Percentiles rank a stretch among this genome's conserved stretches.
These are phyloP conservation scores for Dalechampia spathulata DNA, from an alignment of 441 rosid species.

Conservation along the genomic window DNA sequence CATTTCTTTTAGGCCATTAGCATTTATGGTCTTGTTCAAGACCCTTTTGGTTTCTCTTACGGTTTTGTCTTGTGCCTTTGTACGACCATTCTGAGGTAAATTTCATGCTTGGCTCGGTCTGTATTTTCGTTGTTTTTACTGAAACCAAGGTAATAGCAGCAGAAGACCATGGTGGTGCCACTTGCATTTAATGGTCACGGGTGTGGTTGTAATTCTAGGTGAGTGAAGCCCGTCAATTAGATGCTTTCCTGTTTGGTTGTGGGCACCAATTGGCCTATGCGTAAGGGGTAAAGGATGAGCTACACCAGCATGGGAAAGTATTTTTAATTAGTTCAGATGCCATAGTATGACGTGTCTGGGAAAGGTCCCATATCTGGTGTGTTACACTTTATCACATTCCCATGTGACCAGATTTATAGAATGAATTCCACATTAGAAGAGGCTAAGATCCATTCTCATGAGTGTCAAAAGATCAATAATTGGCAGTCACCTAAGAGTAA, in stretches of 20 bases:
- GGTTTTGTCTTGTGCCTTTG: slow-evolving; percentile 6
- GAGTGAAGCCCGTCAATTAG: background rate
- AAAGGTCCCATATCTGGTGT: slow-evolving; percentile 13
- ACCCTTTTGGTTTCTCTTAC: background rate
- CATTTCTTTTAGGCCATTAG: background rate
- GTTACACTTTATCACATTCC: background rate
- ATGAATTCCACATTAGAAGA: too few species aligned
- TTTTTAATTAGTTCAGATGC: slow-evolving; percentile 34
- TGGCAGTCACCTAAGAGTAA: background rate
- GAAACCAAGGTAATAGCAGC: too few species aligned
- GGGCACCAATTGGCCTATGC: slow-evolving; percentile 14
- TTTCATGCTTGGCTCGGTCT: too few species aligned
- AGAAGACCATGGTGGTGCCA: too few species aligned
- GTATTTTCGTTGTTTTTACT: too few species aligned
- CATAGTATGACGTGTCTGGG: slow-evolving; percentile 22
- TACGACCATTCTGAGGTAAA: background rate
- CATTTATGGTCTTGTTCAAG: background rate
- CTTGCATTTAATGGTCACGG: background rate
- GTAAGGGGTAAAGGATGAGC: too few species aligned
- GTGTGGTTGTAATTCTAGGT: background rate
- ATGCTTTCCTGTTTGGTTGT: slow-evolving; percentile 14
- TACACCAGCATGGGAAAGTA: background rate
- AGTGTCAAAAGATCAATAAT: background rate
- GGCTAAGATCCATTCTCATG: background rate
- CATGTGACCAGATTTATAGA: slow-evolving; percentile 1